These are phyloP conservation scores for Wickerhamiella hasegawae DNA, from an alignment of 805 yeast genomes.

Conservation along the genomic window DNA sequence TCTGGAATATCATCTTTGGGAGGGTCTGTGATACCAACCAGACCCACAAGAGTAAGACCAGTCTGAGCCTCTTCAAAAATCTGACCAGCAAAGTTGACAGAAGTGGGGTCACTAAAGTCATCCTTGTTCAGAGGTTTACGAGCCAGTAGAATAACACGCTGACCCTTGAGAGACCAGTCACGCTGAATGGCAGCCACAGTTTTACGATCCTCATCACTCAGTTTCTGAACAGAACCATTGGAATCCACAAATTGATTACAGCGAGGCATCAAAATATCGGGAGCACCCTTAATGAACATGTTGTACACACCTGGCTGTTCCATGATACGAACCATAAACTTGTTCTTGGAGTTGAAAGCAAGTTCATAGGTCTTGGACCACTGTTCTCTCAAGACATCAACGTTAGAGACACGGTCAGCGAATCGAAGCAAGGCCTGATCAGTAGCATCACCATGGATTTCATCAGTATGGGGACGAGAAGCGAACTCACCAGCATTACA, in stretches of 20 bases:
- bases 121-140: background rate
- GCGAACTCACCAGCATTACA: conserved; percentile 13
- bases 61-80: conserved; percentile 6
- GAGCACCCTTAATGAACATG: conserved; percentile 71
- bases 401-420: conserved; percentile 15
- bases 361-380: conserved; percentile 18
- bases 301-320: background rate
- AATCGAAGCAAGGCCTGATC: conserved; percentile 29
- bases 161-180: conserved; percentile 2
- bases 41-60: conserved; percentile 59
- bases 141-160: conserved; percentile 4
- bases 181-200: background rate
- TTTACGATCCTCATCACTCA: conserved; percentile 17
- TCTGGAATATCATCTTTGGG: conserved; percentile 70
- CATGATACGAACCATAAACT: conserved; percentile 16
- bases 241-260: conserved; percentile 44
- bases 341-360: conserved; percentile 32
- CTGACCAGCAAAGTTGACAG: background rate
- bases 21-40: conserved; percentile 91
- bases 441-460: conserved; percentile 32
- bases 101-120: background rate
- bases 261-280: conserved; percentile 49
- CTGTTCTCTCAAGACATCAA: background rate
- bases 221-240: conserved; percentile 41
- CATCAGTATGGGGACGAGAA: conserved; percentile 4